Conservation (phyloP, 805 yeast species). For the Starmerella sirachaensis region DNA sequence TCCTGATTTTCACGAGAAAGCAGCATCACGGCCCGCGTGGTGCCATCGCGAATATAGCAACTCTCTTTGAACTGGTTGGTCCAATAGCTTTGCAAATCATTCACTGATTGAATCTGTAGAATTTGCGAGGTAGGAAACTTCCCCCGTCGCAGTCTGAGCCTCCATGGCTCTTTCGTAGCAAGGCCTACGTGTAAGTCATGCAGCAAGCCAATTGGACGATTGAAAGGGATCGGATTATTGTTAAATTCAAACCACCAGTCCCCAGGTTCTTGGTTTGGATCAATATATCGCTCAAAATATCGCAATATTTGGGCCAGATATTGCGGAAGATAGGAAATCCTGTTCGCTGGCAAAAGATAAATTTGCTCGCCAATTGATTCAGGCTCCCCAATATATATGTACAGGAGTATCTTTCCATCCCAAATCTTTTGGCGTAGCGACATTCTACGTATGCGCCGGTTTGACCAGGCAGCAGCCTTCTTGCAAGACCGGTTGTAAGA, state of each 20-base stretch:
- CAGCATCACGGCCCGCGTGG: constrained; percentile 70
- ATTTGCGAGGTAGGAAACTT: constrained; percentile 37
- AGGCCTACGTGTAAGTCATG: constrained; percentile 10
- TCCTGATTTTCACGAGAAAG: constrained; percentile 52
- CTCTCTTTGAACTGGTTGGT: constrained; percentile 74
- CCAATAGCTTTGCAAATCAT: constrained; percentile 42
- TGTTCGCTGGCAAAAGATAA: constrained; percentile 13
- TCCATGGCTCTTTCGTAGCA: constrained; percentile 34
- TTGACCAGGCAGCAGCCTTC: no score
- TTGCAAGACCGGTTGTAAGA: no score
- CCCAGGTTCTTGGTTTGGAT: not conserved
- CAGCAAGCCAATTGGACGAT: constrained; percentile 21
- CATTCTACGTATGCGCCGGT: no score
- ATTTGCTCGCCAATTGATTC: constrained; percentile 15
- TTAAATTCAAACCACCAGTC: constrained; percentile 18
- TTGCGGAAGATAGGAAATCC: constrained; percentile 14
- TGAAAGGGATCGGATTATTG: constrained; percentile 13
- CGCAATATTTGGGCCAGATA: constrained; percentile 12
- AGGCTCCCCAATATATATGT: constrained; percentile 13
- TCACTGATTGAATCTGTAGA: constrained; percentile 29
- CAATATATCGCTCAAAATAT: constrained; percentile 16
- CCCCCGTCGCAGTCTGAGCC: constrained; percentile 33
- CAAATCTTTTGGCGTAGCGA: constrained; percentile 9
- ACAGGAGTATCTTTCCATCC: constrained; percentile 12
- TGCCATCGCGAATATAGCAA: constrained; percentile 60